Percentiles rank a stretch among this genome's conserved stretches.
Evolutionary conservation across 2,329 filamentous ascomycete genomes (phyloP).

Genomic region (Shiraia sp.): DNA sequence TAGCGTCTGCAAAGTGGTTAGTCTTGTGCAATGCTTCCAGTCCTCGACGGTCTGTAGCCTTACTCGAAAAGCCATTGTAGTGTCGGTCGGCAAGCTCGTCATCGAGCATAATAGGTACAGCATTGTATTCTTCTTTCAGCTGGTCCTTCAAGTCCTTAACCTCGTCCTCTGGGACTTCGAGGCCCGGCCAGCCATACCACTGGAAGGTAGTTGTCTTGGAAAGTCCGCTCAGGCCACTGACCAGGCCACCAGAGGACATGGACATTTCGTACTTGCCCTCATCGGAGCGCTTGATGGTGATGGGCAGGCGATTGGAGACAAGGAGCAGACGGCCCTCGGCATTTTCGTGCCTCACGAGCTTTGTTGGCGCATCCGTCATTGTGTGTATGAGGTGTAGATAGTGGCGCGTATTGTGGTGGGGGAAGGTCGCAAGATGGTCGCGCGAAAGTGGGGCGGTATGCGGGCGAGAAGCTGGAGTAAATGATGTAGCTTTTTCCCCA

Average conservation of each 20-base stretch:
- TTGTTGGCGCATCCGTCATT: slow-evolving; percentile 39
- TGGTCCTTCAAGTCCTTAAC: slow-evolving; percentile 72
- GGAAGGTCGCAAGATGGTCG: slow-evolving; percentile 5
- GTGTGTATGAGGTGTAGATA: slow-evolving; percentile 4
- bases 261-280: slow-evolving; percentile 91
- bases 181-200: slow-evolving; percentile 98
- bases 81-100: slow-evolving; percentile 92
- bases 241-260: slow-evolving; percentile 95
- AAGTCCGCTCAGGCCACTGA: slow-evolving; percentile 88
- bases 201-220: slow-evolving; percentile 93
- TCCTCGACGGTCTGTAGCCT: slow-evolving; percentile 34
- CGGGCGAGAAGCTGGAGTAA: too few species aligned
- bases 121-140: slow-evolving; percentile 84
- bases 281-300: slow-evolving; percentile 92
- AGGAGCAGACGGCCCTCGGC: slow-evolving; percentile 67
- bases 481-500: too few species aligned
- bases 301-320: slow-evolving; percentile 91
- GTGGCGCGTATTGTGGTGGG: slow-evolving; percentile 6
- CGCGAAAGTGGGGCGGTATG: too few species aligned
- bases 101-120: slow-evolving; percentile 89
- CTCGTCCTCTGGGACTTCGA: slow-evolving; percentile 87
- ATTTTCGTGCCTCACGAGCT: slow-evolving; percentile 25
- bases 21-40: background rate
- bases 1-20: slow-evolving; percentile 65
- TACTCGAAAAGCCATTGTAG: slow-evolving; percentile 98